Evolutionary conservation across 345 rosid species (phyloP), one percentile per base, ranked within the genome.

Genomic region (Ceriops zippeliana): DNA sequence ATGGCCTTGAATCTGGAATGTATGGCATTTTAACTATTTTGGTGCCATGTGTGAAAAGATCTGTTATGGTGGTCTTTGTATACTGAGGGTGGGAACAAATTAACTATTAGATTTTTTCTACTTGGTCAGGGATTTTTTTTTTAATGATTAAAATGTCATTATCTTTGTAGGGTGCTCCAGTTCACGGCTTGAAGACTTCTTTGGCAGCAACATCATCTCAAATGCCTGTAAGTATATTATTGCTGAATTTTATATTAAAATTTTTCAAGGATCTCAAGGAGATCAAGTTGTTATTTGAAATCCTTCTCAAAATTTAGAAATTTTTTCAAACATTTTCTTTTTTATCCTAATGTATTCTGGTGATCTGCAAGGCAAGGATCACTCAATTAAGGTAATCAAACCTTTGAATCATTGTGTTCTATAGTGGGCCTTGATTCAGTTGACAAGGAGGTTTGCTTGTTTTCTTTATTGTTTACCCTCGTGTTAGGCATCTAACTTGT

Each of bases 141-240:
- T 24, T 17, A 17, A 15, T 52, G 32, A 46, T 60, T 70, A 42
- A 66, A 66, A 32, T 34, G 66, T 66, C 58, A 52, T 30, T 26
- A 65, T 69, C 32, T 69, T 74, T 75, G 70, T 88, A 91, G 99
- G 97, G 88, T 71, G 84, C 89, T 37, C 96, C 91, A 56, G 73
- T 77, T 66, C 87, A 83, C 75, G 83, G 86, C 86, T 80, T 85
- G 86, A 95, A 95, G 86, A 78, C 76, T 70, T 76, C 96, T 72
- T 68, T 83, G 82, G 84, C 85, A 65, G 75, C 84, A 34, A 30
- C 92, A 66, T 79, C 90, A 75, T 67, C 97, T 66, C 97, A 86
- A 76, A 63, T 75, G 63, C 83, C 79, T 64, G 97, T 90, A 87
- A 67, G 79, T 80, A 54, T 66, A 66, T 30, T 26, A 42, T 63